Evolutionary conservation across 1,284 basidiomycete species (phyloP).

Genomic region (Coniferiporia sulphurascens): DNA sequence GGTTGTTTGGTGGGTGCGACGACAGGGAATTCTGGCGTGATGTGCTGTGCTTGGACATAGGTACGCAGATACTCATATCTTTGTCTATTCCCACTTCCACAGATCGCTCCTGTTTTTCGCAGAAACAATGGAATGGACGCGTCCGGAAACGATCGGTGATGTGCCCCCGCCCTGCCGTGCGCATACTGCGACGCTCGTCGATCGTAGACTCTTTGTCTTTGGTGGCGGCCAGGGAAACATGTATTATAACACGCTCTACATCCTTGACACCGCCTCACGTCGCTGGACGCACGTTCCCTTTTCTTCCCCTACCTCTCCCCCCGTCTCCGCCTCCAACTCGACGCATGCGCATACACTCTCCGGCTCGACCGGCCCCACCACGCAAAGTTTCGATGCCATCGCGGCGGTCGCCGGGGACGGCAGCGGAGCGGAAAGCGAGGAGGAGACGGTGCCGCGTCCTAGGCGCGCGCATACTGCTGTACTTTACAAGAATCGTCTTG

Average conservation of each 20-base stretch:
- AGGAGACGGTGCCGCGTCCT: constrained; percentile 47
- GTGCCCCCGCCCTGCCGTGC: constrained; percentile 80
- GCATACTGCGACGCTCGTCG: constrained; percentile 84
- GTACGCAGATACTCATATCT: constrained; percentile 35
- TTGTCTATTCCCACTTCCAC: constrained; percentile 2
- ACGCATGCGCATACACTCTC: constrained; percentile 17
- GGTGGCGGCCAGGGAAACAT: constrained; percentile 80
- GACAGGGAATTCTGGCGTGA: constrained; percentile 73
- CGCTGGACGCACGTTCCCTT: constrained; percentile 58
- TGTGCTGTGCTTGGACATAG: constrained; percentile 83
- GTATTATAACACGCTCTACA: constrained; percentile 75
- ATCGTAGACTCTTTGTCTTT: constrained; percentile 75
- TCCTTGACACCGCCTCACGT: constrained; percentile 75
- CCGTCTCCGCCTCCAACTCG: constrained; percentile 10
- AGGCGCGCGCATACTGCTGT: constrained; percentile 87
- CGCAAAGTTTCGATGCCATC: background rate
- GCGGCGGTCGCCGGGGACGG: constrained; percentile 16
- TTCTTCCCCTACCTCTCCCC: constrained; percentile 25
- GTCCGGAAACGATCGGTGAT: constrained; percentile 70
- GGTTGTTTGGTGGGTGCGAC: constrained; percentile 89
- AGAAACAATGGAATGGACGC: constrained; percentile 91
- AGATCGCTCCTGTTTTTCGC: constrained; percentile 1
- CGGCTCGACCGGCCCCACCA: background rate
- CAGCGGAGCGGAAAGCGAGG: constrained; percentile 20
- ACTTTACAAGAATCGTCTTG: constrained; percentile 67